Evolutionary conservation across 257 asterid genomes (phyloP).

Genomic region (Jaltomata sinuosa): DNA sequence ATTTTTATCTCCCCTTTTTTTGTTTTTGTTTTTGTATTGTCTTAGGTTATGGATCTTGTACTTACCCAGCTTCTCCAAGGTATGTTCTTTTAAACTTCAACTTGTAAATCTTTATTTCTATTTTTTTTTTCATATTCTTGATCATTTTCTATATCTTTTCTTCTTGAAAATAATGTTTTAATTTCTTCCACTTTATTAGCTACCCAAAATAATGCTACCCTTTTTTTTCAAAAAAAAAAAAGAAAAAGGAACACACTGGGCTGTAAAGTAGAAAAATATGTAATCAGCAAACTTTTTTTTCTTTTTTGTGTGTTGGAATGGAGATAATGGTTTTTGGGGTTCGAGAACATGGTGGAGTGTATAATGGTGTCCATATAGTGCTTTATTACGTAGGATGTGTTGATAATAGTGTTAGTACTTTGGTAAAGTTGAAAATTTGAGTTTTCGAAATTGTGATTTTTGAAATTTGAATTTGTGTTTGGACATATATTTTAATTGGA

Average conservation of each 20-base stretch:
- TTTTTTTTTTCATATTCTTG: not conserved
- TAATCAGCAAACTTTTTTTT: not conserved
- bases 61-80: constrained; percentile 77
- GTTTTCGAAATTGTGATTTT: too few species aligned
- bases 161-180: not conserved
- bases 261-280: not conserved
- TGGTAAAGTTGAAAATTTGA: too few species aligned
- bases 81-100: not conserved
- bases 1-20: not conserved
- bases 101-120: not conserved
- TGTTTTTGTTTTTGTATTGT: not conserved
- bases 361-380: not conserved
- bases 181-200: not conserved
- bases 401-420: too few species aligned
- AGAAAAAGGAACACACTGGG: not conserved
- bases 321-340: not conserved
- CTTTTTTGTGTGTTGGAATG: not conserved
- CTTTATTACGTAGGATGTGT: not conserved
- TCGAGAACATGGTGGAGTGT: not conserved
- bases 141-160: not conserved
- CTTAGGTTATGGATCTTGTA: constrained; percentile 90
- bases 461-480: too few species aligned
- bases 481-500: too few species aligned
- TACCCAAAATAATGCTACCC: not conserved
- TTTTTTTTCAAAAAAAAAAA: not conserved